These are phyloP conservation scores for Phytophthora cactorum DNA, from an alignment of 352 stramenopile species.

Conservation along the genomic window DNA sequence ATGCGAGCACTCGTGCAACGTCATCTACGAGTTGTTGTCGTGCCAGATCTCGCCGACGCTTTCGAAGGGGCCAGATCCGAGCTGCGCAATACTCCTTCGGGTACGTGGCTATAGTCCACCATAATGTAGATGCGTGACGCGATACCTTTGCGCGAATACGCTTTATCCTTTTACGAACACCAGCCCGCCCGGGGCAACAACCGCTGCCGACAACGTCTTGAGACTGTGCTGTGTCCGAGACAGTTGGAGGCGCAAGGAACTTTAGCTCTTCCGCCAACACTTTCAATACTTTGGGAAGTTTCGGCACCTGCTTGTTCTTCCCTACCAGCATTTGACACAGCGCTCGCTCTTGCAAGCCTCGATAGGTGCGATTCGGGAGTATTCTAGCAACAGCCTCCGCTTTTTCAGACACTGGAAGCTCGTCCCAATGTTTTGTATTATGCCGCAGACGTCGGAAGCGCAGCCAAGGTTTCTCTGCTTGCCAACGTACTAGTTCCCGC, in stretches of 20 bases:
- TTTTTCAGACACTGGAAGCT: conserved; percentile 12
- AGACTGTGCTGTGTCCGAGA: not conserved
- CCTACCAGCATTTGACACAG: conserved; percentile 37
- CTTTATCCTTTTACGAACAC: conserved; percentile 7
- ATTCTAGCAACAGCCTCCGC: conserved; percentile 5
- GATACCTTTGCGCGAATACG: conserved; percentile 5
- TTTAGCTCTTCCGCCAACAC: conserved; percentile 13
- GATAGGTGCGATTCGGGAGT: conserved; percentile 15
- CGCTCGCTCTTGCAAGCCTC: conserved; percentile 15
- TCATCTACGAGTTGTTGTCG: conserved; percentile 24
- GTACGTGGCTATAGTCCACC: conserved; percentile 23
- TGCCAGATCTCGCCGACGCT: conserved; percentile 12
- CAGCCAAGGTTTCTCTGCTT: conserved; percentile 36
- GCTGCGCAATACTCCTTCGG: conserved; percentile 26
- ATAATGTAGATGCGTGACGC: conserved; percentile 11
- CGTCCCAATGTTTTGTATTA: conserved; percentile 14
- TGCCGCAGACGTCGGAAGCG: conserved; percentile 29
- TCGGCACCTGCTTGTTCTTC: conserved; percentile 4
- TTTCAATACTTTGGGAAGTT: conserved; percentile 13
- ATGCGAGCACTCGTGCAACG: conserved; percentile 21
- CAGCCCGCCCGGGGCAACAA: conserved; percentile 20
- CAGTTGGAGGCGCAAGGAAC: conserved; percentile 6
- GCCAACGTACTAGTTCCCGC: conserved; percentile 25
- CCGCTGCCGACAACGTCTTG: not conserved
- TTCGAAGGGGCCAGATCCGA: conserved; percentile 14